phyloP scores from a whole-genome alignment of 106 monocot genomes.

The Dioscorea dumetorum region DNA sequence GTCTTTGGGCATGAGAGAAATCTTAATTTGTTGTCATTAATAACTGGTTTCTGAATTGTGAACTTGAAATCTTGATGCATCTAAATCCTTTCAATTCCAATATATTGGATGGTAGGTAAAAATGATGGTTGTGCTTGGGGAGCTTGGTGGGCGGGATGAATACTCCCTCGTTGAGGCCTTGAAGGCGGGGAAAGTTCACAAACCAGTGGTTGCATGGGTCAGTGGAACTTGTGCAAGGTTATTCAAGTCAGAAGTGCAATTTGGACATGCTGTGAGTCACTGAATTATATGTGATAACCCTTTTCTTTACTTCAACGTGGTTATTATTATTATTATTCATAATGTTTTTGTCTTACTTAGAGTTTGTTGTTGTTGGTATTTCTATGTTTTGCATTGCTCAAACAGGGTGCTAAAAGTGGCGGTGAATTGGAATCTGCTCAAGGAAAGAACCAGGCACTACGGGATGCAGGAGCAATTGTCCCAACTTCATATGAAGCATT shows the following conservation, averaged over 20 bases:
- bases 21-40: too few relatives aligned
- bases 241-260: slow-evolving; percentile 98
- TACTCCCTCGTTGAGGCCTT: slow-evolving; percentile 94
- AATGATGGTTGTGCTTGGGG: slow-evolving; percentile 97
- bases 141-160: slow-evolving; percentile 90
- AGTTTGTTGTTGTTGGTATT: neutral
- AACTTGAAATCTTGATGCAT: too few relatives aligned
- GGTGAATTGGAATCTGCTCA: slow-evolving; percentile 98
- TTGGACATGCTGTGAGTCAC: slow-evolving; percentile 95
- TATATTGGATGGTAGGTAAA: slow-evolving; percentile 44
- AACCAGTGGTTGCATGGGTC: slow-evolving; percentile 99
- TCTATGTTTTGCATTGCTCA: neutral
- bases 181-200: slow-evolving; percentile 77
- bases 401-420: slow-evolving; percentile 96
- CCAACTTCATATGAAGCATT: slow-evolving; percentile 95
- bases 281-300: slow-evolving; percentile 33
- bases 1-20: too few relatives aligned
- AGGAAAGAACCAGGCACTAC: slow-evolving; percentile 87
- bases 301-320: neutral
- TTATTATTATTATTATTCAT: neutral
- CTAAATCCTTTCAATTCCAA: too few relatives aligned
- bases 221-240: slow-evolving; percentile 97
- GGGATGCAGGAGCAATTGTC: slow-evolving; percentile 88
- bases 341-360: too few relatives aligned
- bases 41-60: too few relatives aligned